These are phyloP conservation scores for Gonium pectorale DNA, from an alignment of 139 green algal species.

Conservation along the genomic window DNA sequence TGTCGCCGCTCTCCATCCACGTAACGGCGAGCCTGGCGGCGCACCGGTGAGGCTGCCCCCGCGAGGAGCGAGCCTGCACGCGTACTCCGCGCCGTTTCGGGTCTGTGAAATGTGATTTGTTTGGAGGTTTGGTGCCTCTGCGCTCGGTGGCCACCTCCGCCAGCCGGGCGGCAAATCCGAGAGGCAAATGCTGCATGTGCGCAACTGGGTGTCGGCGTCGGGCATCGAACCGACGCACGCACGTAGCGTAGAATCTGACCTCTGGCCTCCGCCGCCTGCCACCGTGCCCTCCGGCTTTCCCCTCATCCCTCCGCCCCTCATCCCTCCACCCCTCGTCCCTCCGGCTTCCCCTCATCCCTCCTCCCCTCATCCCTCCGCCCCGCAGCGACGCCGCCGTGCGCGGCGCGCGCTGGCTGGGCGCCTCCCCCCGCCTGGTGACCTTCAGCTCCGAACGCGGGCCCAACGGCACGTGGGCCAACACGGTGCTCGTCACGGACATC, in stretches of 20 bases:
- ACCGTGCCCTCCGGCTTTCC: too few species aligned
- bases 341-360: background rate
- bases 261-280: too few species aligned
- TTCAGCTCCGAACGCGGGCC: constrained; percentile 69
- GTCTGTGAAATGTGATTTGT: too few species aligned
- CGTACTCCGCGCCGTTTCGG: too few species aligned
- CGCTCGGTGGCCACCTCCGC: too few species aligned
- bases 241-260: too few species aligned
- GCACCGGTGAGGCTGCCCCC: constrained; percentile 19
- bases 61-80: too few species aligned
- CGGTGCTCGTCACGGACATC: constrained; percentile 74
- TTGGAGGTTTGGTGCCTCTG: too few species aligned
- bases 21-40: constrained; percentile 46
- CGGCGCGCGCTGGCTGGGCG: constrained; percentile 83
- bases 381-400: constrained; percentile 33
- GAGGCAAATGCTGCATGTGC: too few species aligned
- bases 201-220: too few species aligned
- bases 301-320: background rate
- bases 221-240: too few species aligned
- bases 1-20: constrained; percentile 35
- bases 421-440: constrained; percentile 66
- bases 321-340: background rate
- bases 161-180: too few species aligned
- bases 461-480: constrained; percentile 66
- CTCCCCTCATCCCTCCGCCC: background rate